phyloP scores from a whole-genome alignment of 352 stramenopile genomes.

The Phytophthora sojae region DNA sequence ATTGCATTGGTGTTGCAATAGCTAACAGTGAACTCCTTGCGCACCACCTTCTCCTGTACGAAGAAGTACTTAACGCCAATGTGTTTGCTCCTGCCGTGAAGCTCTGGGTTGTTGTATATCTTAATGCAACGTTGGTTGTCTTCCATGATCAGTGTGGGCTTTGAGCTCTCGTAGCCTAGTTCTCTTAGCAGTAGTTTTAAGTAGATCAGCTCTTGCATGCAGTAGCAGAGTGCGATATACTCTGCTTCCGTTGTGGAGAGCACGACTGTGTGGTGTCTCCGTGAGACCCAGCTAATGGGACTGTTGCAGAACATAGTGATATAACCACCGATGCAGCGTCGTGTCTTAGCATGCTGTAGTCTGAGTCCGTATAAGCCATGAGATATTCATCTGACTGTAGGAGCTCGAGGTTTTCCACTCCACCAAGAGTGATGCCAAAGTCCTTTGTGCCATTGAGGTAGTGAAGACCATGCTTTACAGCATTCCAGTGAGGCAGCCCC shows the following conservation, averaged over 20 bases:
- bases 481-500: too few species aligned
- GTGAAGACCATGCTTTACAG: too few species aligned
- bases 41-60: conserved; percentile 5
- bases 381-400: too few species aligned
- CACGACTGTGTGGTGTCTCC: background rate
- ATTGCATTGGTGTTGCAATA: conserved; percentile 20
- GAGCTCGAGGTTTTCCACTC: too few species aligned
- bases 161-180: conserved; percentile 15
- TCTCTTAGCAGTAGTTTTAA: conserved; percentile 15
- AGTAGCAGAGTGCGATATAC: conserved; percentile 5
- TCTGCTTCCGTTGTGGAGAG: background rate
- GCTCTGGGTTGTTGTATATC: conserved; percentile 9
- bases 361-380: too few species aligned
- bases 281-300: background rate
- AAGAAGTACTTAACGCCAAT: conserved; percentile 21
- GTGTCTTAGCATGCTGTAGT: too few species aligned
- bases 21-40: conserved; percentile 12
- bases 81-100: conserved; percentile 16
- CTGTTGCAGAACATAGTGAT: background rate
- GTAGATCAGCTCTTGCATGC: conserved; percentile 15
- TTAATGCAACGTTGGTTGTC: conserved; percentile 26
- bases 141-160: conserved; percentile 18
- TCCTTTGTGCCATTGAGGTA: too few species aligned
- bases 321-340: background rate
- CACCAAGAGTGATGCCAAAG: too few species aligned